phyloP scores from a whole-genome alignment of 1,139 yeast genomes.

The Yamadazyma songkhlaensis region DNA sequence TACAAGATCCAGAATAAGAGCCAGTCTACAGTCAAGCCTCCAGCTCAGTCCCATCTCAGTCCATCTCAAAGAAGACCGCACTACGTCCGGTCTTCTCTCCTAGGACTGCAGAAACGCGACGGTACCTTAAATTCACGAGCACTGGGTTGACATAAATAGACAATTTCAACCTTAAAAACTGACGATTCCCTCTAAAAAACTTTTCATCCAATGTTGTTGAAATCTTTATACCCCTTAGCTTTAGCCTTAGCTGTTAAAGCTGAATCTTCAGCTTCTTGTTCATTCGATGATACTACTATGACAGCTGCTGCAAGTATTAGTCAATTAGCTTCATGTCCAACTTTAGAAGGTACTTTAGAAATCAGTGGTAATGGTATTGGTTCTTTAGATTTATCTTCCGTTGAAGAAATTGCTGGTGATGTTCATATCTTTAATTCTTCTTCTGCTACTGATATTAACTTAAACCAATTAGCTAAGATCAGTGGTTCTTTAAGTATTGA shows the following conservation, averaged over 20 bases:
- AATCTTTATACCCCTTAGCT: conserved; percentile 17
- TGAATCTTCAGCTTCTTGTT: conserved; percentile 26
- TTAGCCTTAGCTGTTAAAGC: conserved; percentile 12
- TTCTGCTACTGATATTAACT: conserved; percentile 34
- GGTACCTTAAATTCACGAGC: too few species aligned
- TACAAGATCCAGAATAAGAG: too few species aligned
- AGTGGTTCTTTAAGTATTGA: conserved; percentile 36
- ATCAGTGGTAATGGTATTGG: conserved; percentile 38
- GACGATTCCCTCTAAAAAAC: neutral
- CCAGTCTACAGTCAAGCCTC: too few species aligned
- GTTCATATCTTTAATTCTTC: conserved; percentile 39
- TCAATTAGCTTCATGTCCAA: conserved; percentile 37
- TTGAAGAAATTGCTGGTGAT: conserved; percentile 34
- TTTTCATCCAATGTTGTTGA: conserved; percentile 18
- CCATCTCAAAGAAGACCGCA: too few species aligned
- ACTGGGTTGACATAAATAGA: too few species aligned
- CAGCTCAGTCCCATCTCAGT: too few species aligned
- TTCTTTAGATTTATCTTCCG: conserved; percentile 31
- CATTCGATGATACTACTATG: conserved; percentile 38
- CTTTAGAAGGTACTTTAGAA: conserved; percentile 40
- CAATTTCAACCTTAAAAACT: too few species aligned
- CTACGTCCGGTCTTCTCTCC: too few species aligned
- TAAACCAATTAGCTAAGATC: conserved; percentile 30
- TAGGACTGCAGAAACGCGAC: too few species aligned
- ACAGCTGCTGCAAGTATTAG: conserved; percentile 37